These are phyloP conservation scores for Oryza meridionalis DNA, from an alignment of 176 grass and related monocot species.

Conservation along the genomic window DNA sequence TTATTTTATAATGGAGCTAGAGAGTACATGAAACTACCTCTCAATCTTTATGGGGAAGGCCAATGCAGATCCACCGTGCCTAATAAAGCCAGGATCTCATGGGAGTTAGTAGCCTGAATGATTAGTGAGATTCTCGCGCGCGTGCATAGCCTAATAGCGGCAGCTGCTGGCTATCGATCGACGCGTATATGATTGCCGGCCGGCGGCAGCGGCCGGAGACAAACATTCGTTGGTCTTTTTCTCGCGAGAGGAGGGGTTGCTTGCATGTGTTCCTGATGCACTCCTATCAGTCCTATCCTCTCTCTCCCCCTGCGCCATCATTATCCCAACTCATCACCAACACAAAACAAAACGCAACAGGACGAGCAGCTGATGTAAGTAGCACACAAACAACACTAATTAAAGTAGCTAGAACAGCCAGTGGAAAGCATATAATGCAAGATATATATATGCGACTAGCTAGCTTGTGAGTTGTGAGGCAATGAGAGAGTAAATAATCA, in stretches of 20 bases:
- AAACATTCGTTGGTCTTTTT: conserved; percentile 13
- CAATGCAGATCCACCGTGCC: conserved; percentile 32
- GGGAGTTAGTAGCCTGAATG: conserved; percentile 30
- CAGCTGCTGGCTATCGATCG: background rate
- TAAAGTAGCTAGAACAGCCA: background rate
- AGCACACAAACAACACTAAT: background rate
- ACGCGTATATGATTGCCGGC: conserved; percentile 45
- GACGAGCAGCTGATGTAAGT: background rate
- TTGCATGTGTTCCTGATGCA: conserved; percentile 48
- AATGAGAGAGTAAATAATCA: background rate
- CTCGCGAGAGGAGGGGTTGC: conserved; percentile 35
- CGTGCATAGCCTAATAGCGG: too few relatives aligned
- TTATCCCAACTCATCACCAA: conserved; percentile 35
- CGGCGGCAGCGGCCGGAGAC: conserved; percentile 7
- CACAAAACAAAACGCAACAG: conserved; percentile 31
- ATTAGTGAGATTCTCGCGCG: background rate
- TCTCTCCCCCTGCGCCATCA: conserved; percentile 36
- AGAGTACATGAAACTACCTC: background rate
- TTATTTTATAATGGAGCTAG: too few relatives aligned
- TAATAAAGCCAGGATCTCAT: conserved; percentile 48
- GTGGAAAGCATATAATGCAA: background rate
- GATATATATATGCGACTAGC: background rate
- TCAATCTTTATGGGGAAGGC: conserved; percentile 50
- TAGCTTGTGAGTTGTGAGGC: background rate
- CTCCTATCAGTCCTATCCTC: conserved; percentile 1